These are phyloP conservation scores for Leccinum disarticulatum DNA, from an alignment of 768 basidiomycete genomes.

Conservation along the genomic window DNA sequence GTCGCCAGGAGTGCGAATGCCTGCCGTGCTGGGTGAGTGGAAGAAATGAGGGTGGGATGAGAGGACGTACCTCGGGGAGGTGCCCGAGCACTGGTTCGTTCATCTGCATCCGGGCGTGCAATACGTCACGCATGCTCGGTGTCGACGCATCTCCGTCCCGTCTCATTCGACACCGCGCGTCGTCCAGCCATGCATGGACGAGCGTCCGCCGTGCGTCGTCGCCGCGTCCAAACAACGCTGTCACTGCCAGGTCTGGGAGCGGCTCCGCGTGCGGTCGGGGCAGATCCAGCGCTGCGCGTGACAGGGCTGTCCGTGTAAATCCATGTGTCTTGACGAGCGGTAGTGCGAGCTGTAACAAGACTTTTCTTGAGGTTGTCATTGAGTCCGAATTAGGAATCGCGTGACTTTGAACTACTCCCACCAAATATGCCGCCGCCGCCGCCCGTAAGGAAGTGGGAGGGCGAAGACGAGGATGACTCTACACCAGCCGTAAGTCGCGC, in stretches of 20 bases:
- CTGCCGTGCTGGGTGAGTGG: slow-evolving; percentile 34
- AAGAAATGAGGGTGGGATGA: not conserved
- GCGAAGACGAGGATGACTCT: slow-evolving; percentile 89
- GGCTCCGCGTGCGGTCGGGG: slow-evolving; percentile 52
- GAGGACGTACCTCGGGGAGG: slow-evolving; percentile 62
- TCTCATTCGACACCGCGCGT: slow-evolving; percentile 56
- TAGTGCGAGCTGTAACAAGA: slow-evolving; percentile 58
- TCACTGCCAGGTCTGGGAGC: slow-evolving; percentile 68
- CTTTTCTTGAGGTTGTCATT: slow-evolving; percentile 19
- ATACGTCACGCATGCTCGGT: slow-evolving; percentile 46
- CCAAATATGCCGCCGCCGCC: slow-evolving; percentile 5
- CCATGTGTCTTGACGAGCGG: slow-evolving; percentile 67
- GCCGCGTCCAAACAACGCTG: slow-evolving; percentile 71
- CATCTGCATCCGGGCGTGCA: slow-evolving; percentile 55
- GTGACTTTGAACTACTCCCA: not conserved
- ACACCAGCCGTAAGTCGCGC: slow-evolving; percentile 60
- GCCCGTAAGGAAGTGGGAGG: slow-evolving; percentile 73
- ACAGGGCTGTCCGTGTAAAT: slow-evolving; percentile 70
- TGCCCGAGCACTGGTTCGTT: slow-evolving; percentile 67
- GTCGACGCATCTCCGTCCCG: not conserved
- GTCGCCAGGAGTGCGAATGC: slow-evolving; percentile 71
- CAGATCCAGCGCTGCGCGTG: slow-evolving; percentile 59
- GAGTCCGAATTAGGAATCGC: slow-evolving; percentile 1
- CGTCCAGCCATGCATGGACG: slow-evolving; percentile 72
- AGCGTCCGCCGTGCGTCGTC: slow-evolving; percentile 64